Evolutionary conservation across 2,329 filamentous ascomycete genomes (phyloP).

Genomic region (Cladophialophora immunda): DNA sequence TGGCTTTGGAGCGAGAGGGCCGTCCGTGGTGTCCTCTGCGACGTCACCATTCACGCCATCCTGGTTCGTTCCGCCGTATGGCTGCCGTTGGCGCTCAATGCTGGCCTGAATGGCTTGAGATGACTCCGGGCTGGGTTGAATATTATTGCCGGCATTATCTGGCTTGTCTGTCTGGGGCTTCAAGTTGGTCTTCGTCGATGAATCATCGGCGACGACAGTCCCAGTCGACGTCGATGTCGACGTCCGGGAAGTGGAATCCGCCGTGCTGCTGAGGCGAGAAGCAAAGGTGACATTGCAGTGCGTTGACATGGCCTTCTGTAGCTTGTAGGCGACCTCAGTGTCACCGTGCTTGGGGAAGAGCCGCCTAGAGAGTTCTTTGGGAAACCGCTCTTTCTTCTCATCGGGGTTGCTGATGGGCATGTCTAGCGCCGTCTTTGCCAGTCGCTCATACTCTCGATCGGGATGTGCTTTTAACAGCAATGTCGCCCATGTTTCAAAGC

Average conservation of each 20-base stretch:
- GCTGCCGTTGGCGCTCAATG: conserved; percentile 46
- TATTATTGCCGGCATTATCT: conserved; percentile 14
- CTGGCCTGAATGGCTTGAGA: conserved; percentile 49
- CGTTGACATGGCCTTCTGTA: conserved; percentile 68
- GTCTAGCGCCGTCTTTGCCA: conserved; percentile 72
- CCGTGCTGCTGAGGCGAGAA: conserved; percentile 45
- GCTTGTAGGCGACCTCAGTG: conserved; percentile 63
- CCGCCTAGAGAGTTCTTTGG: conserved; percentile 77
- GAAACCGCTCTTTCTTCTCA: conserved; percentile 75
- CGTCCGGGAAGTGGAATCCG: conserved; percentile 42
- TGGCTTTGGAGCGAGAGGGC: conserved; percentile 54
- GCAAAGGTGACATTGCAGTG: conserved; percentile 60
- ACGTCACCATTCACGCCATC: conserved; percentile 37
- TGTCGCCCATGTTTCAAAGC: conserved; percentile 76
- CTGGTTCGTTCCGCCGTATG: conserved; percentile 21
- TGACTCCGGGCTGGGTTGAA: conserved; percentile 22
- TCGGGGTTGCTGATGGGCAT: conserved; percentile 75
- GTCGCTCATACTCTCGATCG: conserved; percentile 74
- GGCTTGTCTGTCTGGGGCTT: conserved; percentile 34
- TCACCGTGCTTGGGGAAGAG: conserved; percentile 72
- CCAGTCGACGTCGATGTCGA: conserved; percentile 35
- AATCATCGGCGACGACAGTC: conserved; percentile 32
- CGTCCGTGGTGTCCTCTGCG: conserved; percentile 52
- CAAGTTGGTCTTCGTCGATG: conserved; percentile 38
- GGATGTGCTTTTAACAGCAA: conserved; percentile 78